Evolutionary conservation across 2,329 filamentous ascomycete genomes (phyloP).

Genomic region (Sporothrix pseudoabietina): DNA sequence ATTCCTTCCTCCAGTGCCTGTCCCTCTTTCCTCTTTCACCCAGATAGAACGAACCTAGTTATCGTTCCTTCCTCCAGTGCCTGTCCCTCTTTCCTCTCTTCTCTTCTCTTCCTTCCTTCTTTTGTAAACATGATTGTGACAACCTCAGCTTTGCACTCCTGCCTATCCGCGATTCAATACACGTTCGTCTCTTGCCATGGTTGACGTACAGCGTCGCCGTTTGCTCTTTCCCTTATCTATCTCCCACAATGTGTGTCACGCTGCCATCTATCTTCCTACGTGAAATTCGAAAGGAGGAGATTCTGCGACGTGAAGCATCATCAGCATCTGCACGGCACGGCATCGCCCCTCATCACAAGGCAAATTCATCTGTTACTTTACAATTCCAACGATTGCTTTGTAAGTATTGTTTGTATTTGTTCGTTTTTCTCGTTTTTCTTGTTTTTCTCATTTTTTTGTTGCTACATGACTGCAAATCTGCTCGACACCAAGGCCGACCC

Average conservation of each 20-base stretch:
- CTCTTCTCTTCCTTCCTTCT: constrained; percentile 29
- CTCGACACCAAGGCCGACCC: constrained; percentile 66
- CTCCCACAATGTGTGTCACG: not conserved
- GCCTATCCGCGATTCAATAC: not conserved
- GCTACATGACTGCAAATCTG: constrained; percentile 41
- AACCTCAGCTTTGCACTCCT: not conserved
- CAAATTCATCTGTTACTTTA: not conserved
- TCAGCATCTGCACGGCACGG: not conserved
- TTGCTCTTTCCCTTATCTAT: constrained; percentile 34
- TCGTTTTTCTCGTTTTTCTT: constrained; percentile 23
- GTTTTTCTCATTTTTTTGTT: constrained; percentile 34
- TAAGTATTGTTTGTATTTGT: constrained; percentile 29
- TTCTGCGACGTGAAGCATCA: not conserved
- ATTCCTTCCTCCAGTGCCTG: constrained; percentile 18
- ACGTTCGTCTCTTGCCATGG: not conserved
- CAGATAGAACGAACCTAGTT: not conserved
- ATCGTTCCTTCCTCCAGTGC: too few relatives aligned
- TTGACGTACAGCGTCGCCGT: not conserved
- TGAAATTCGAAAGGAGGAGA: not conserved
- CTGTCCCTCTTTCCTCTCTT: constrained; percentile 36
- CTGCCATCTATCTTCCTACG: not conserved
- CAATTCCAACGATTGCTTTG: not conserved
- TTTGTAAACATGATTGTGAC: not conserved
- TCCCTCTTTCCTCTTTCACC: constrained; percentile 5
- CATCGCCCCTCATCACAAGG: not conserved